Evolutionary conservation across 2,329 filamentous ascomycete species (phyloP), one percentile per base, ranked within the genome.

Genomic region (Simplicillium aogashimaense): DNA sequence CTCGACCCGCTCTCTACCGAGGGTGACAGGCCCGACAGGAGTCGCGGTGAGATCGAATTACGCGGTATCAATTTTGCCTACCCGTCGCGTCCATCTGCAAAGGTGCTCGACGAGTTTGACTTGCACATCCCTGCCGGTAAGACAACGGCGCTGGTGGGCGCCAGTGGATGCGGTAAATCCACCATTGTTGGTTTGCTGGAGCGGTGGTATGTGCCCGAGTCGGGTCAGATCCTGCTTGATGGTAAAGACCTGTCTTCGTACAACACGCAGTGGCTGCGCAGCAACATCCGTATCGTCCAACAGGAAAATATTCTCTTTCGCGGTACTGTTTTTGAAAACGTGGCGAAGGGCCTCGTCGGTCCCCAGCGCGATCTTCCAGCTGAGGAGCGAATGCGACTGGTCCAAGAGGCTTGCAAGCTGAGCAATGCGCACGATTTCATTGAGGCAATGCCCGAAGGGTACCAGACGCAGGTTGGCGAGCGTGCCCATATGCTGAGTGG

Each of bases 141-240:
- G 47, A 67, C 75, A 2, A 83, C 78, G 0, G 81, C 81, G 3
- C 77, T 86, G 10, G 79, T 85, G 11, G 81, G 81, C 0, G 70
- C 77, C 1, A 80, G 75, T 2, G 81, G 81, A 0, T 75, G 69
- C 5, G 81, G 81, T 1, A 86, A 85, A 54, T 80, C 74, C 39
- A 85, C 81, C 0, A 72, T 84, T n/a, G 70, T 83, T 0, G 77
- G 74, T 0, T 57, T 85, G 3, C 57, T 84, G 3, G 76, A 83
- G 51, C 64, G 78, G 13, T 84, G 70, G 36, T 60, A 69, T 7
- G 55, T 57, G 2, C 54, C 62, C 0, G 32, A 36, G 6, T 42
- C 44, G 0, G 58, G 59, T 0, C 17, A 29, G 10, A 53, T 61
- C 36, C 47, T 39, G n/a, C 40, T 61, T 1, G 57, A 57, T 20